Evolutionary conservation across 345 rosid genomes (phyloP), one percentile per base, ranked within the genome.

Genomic region (Hypericum perforatum): DNA sequence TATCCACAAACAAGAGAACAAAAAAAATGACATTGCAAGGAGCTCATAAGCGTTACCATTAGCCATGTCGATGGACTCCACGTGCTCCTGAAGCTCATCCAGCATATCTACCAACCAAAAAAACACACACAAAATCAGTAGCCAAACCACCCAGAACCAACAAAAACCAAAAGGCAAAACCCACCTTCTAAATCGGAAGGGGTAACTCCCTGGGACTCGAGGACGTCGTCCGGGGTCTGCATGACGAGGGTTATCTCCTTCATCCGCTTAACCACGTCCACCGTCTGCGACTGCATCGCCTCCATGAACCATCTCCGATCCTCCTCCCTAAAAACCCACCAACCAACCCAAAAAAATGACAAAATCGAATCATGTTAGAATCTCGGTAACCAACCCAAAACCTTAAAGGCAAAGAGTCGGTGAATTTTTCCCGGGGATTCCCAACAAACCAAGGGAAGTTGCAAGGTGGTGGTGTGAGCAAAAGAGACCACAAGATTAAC

Each of bases 291-390:
- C 71, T 91, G 98, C 98, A 91, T 81, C 16, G 98, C 96, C 71
- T 87, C 96, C 95, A 81, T 79, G 55, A 91, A 91, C 98, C 96
- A 91, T 72, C 14, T 81, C 57, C 81, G 61, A 71, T 87, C 96
- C 68, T 91, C 95, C 78, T 87, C 96, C 40, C 95, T 91, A 55
- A 1, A 22, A 22, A 22, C 32, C 32, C 32, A 22, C 32, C 32
- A 22, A 1, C 32, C 49, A 29, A 13, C 14, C 16, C 14, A 45
- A 52, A n/a, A n/a, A n/a, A n/a, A n/a, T n/a, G 4, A 22, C 32
- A 4, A 22, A 22, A 22, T 22, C 32, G 32, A 22, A 22, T 22
- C 32, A 22, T 22, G 32, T 22, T 22, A 22, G 32, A 22, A 22
- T 22, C 32, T 22, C 32, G 32, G 32, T 22, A 22, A 1, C 32